A percentile compares a stretch with the other conserved stretches of the same genome.
Conservation (phyloP, 805 yeast species). For the Teunomyces aglyptinius region DNA sequence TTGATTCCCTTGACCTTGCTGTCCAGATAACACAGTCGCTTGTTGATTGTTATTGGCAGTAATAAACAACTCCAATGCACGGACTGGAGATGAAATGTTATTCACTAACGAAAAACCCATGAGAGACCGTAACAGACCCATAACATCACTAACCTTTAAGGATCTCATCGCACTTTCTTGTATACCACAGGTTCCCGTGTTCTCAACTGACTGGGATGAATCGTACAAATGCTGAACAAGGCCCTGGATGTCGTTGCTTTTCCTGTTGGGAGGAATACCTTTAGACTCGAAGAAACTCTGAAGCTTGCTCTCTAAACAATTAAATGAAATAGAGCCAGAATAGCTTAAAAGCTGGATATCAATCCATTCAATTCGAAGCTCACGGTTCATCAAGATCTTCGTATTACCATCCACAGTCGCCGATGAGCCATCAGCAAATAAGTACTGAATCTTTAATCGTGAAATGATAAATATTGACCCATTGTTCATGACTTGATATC, state of each 20-base stretch:
- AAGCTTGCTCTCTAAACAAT: conserved; percentile 29
- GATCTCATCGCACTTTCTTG: conserved; percentile 65
- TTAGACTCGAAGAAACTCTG: conserved; percentile 11
- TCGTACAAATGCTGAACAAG: conserved; percentile 33
- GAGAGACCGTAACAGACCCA: conserved; percentile 67
- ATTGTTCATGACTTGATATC: conserved; percentile 39
- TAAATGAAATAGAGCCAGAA: conserved; percentile 24
- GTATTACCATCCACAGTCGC: conserved; percentile 61
- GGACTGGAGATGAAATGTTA: conserved; percentile 52
- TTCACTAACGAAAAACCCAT: conserved; percentile 54
- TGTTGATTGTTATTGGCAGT: conserved; percentile 22
- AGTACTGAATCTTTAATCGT: conserved; percentile 23
- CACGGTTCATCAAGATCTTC: conserved; percentile 60
- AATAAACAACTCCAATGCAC: conserved; percentile 48
- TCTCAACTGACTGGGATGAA: conserved; percentile 47
- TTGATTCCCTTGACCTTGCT: conserved; percentile 3
- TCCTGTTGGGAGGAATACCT: conserved; percentile 12
- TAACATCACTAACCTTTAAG: conserved; percentile 73
- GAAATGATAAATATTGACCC: conserved; percentile 38
- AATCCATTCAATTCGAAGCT: conserved; percentile 67
- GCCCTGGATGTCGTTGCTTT: background rate
- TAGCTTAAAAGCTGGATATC: conserved; percentile 48
- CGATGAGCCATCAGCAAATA: conserved; percentile 69
- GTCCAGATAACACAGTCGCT: conserved; percentile 9
- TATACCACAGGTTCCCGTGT: conserved; percentile 58